Base-by-base conservation (phyloP, 2,329 filamentous ascomycete genomes). In the Fusarium beomiforme region DNA sequence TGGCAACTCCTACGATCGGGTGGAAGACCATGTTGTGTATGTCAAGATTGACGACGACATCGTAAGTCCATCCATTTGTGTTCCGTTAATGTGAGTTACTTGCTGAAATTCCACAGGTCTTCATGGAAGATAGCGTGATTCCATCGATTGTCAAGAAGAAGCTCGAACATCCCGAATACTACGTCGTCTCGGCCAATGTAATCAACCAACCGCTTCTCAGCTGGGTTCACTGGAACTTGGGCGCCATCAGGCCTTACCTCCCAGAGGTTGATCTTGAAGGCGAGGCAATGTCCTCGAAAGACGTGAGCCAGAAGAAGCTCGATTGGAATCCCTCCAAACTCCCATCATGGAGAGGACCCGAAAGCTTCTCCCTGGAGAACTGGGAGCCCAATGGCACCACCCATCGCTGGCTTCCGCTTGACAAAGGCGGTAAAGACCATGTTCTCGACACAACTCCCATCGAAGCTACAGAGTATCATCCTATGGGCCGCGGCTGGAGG, bases 181-280 rank as follows among this genome's bases (percentile, higher is more conserved):
- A 83, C 67, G 79, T 85, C 47, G 84, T 89, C 17, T 87, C 86
- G 5, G 86, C 86, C 53, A 89, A 89, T 67, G 81, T 90, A 24
- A 79, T 89, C 69, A 89, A 89, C 66, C 85, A 87, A 51, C 87
- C 86, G 17, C 81, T 86, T 14, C 83, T 88, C 34, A 83, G 83
- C 51, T 84, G 85, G 79, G 80, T 89, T 21, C 88, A 90, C 70
- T 85, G 83, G 73, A 87, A 87, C 61, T 80, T 86, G 12, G 85
- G 85, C 8, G 84, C 84, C 21, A 81, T 88, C 23, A 80, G 85
- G 53, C 84, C 87, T 6, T 89, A 88, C 74, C 81, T 88, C 23
- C 86, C 87, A 6, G 87, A 88, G 51, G 68, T 79, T 17, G 74
- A 73, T 37, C 67, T 71, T 17, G 67, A 50, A 29, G 62, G 73